Evolutionary conservation across 306 rosid genomes (phyloP).

Genomic region (Fragaria ananassa): DNA sequence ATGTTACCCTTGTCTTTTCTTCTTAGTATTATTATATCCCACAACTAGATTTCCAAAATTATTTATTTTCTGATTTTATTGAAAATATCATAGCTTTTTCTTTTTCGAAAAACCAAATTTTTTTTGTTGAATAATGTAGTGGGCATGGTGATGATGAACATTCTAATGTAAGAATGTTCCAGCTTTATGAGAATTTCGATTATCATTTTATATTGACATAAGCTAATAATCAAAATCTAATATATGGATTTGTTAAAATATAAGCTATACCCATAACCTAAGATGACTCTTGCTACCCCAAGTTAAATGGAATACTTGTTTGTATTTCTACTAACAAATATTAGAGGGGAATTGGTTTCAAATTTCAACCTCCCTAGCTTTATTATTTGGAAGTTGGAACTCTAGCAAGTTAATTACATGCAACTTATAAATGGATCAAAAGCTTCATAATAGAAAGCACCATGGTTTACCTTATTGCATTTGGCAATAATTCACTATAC

Average conservation of each 20-base stretch:
- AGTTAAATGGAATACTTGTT: background rate
- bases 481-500: background rate
- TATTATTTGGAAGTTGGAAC: background rate
- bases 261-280: background rate
- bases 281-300: background rate
- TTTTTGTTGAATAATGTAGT: background rate
- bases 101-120: constrained; percentile 16
- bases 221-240: constrained; percentile 1
- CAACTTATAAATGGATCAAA: background rate
- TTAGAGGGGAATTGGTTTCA: background rate
- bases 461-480: background rate
- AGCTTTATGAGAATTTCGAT: constrained; percentile 11
- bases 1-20: constrained; percentile 41
- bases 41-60: constrained; percentile 2
- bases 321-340: background rate
- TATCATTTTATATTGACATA: background rate
- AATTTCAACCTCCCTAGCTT: background rate
- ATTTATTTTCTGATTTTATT: background rate
- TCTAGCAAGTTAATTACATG: background rate
- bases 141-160: constrained; percentile 1
- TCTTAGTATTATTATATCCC: constrained; percentile 26
- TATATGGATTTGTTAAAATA: background rate
- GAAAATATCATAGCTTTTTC: background rate
- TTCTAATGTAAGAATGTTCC: constrained; percentile 27
- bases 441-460: background rate